A percentile compares a stretch with the other conserved stretches of the same genome.
phyloP scores from a whole-genome alignment of 202 grass and related monocot genomes.

The Hordeum pubiflorum region DNA sequence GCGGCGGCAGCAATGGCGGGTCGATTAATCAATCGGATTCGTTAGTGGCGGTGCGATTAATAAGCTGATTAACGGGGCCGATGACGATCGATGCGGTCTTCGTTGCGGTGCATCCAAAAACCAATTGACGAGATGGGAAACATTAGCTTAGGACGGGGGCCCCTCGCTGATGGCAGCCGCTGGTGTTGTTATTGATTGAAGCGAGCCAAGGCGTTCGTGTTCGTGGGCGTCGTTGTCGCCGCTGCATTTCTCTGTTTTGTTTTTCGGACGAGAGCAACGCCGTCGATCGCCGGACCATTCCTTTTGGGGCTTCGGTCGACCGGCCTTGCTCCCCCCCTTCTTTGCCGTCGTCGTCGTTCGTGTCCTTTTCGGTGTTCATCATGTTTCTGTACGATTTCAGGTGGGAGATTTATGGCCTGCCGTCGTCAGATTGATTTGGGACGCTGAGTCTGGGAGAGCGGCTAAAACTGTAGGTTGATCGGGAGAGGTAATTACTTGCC shows the following conservation, averaged over 20 bases:
- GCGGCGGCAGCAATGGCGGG: neutral
- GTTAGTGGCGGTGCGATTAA: conserved; percentile 25
- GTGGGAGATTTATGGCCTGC: neutral
- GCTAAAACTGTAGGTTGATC: neutral
- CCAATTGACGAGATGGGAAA: neutral
- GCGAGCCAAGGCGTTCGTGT: conserved; percentile 4
- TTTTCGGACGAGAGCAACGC: neutral
- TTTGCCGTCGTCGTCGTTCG: neutral
- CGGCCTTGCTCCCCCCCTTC: neutral
- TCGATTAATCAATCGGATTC: conserved; percentile 10
- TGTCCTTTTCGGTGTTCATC: conserved; percentile 28
- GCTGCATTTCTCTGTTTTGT: neutral
- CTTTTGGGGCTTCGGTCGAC: conserved; percentile 22
- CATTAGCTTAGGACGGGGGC: neutral
- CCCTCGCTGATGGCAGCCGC: conserved; percentile 24
- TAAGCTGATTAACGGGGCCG: conserved; percentile 3
- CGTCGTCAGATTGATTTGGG: neutral
- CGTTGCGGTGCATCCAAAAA: neutral
- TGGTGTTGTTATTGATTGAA: neutral
- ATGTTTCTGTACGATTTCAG: conserved; percentile 12
- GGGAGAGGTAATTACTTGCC: neutral
- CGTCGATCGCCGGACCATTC: conserved; percentile 31
- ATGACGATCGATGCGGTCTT: conserved; percentile 8
- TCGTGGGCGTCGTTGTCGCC: conserved; percentile 8
- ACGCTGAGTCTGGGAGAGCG: neutral